Evolutionary conservation across 2,329 filamentous ascomycete genomes (phyloP).

Genomic region (Claviceps sp.): DNA sequence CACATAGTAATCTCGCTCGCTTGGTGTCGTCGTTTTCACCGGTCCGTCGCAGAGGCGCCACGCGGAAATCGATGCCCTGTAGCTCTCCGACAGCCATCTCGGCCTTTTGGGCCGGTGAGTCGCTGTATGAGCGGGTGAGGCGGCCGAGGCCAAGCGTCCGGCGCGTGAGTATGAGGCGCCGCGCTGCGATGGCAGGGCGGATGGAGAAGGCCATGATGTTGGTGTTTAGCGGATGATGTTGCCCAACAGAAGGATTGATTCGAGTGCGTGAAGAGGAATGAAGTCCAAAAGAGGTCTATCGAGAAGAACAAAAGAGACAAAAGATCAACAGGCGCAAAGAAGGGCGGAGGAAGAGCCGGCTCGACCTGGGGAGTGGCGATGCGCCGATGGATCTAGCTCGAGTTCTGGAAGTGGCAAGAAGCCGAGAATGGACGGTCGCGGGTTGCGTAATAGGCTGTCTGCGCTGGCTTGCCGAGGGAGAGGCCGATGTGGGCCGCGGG

Average conservation of each 20-base stretch:
- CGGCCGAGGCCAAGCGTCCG: conserved; percentile 2
- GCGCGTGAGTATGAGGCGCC: neutral
- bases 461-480: neutral
- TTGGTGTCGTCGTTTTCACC: conserved; percentile 79
- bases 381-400: neutral
- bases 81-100: conserved; percentile 79
- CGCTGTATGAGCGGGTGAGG: neutral
- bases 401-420: neutral
- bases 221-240: too few species aligned
- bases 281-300: neutral
- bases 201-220: conserved; percentile 8
- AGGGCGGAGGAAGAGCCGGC: neutral
- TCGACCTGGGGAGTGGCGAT: neutral
- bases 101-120: neutral
- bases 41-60: conserved; percentile 74
- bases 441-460: neutral
- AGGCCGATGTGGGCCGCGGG: neutral
- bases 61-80: conserved; percentile 70
- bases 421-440: neutral
- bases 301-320: too few species aligned
- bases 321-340: neutral
- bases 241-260: too few species aligned
- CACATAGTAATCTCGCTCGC: conserved; percentile 67
- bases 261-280: too few species aligned
- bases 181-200: conserved; percentile 8